Evolutionary conservation across 805 yeast species (phyloP).

Genomic region (Saccharomyces paradoxus): DNA sequence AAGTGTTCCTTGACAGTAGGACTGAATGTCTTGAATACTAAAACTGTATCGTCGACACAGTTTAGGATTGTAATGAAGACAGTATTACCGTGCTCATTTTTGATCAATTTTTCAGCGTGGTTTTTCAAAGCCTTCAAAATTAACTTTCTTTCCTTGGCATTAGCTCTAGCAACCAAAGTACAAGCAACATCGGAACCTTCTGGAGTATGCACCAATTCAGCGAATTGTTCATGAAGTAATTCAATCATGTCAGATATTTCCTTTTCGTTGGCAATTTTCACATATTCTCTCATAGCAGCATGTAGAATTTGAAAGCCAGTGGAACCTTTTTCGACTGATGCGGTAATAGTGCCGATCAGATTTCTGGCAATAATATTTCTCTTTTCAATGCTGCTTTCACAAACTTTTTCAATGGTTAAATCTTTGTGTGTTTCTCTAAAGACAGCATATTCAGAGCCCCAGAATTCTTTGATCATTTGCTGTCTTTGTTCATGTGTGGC

Average conservation of each 20-base stretch:
- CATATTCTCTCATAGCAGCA: slow-evolving; percentile 90
- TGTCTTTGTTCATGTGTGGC: slow-evolving; percentile 75
- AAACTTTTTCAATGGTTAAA: slow-evolving; percentile 56
- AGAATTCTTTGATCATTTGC: slow-evolving; percentile 91
- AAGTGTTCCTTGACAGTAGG: slow-evolving; percentile 42
- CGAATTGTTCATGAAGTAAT: slow-evolving; percentile 75
- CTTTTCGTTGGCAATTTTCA: slow-evolving; percentile 53
- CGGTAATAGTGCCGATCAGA: slow-evolving; percentile 72
- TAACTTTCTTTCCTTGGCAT: slow-evolving; percentile 84
- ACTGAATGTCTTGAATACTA: slow-evolving; percentile 62
- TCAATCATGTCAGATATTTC: slow-evolving; percentile 79
- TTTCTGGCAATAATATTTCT: slow-evolving; percentile 66
- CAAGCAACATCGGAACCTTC: slow-evolving; percentile 93
- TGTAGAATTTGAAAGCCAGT: slow-evolving; percentile 93
- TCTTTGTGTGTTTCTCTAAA: slow-evolving; percentile 69
- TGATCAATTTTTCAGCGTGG: slow-evolving; percentile 67
- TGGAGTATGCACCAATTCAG: slow-evolving; percentile 89
- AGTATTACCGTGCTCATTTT: slow-evolving; percentile 77
- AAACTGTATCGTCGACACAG: slow-evolving; percentile 90
- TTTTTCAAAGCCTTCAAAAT: slow-evolving; percentile 65
- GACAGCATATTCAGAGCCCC: slow-evolving; percentile 92
- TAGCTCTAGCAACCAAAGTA: slow-evolving; percentile 68
- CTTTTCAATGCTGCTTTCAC: slow-evolving; percentile 65
- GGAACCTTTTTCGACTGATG: slow-evolving; percentile 91
- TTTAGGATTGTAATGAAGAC: slow-evolving; percentile 72